Conservation (phyloP, 2,329 filamentous ascomycete species). For the Colletotrichum lupini region DNA sequence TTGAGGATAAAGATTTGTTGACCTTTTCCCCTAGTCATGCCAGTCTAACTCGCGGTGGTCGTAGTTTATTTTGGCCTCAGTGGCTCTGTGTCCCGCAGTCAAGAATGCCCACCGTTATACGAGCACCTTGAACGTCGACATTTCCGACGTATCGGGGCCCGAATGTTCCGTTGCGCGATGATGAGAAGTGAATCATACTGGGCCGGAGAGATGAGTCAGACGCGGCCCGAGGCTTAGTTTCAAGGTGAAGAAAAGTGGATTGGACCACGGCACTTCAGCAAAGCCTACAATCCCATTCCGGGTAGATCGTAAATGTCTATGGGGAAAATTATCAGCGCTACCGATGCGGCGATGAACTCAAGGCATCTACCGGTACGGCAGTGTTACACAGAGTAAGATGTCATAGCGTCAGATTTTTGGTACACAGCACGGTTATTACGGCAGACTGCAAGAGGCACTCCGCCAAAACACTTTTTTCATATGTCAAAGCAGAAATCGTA, state of each 20-base stretch:
- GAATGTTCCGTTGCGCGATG: neutral
- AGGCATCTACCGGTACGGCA: neutral
- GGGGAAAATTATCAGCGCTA: conserved; percentile 6
- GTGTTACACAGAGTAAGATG: neutral
- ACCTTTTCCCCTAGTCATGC: too few species aligned
- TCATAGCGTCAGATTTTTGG: neutral
- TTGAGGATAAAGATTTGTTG: too few species aligned
- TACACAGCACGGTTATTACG: neutral
- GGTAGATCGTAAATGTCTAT: conserved; percentile 10
- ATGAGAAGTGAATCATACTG: neutral
- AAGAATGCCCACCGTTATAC: too few species aligned
- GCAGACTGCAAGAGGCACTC: too few species aligned
- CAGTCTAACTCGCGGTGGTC: neutral
- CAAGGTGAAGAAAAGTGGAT: neutral
- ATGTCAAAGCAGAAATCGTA: too few species aligned
- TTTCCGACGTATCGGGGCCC: neutral
- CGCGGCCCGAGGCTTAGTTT: neutral
- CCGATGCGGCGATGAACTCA: neutral
- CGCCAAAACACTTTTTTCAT: too few species aligned
- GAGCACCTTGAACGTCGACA: neutral
- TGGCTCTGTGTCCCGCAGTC: too few species aligned
- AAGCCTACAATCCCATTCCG: neutral
- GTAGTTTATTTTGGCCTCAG: neutral
- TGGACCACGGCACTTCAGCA: neutral
- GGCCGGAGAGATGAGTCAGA: neutral